Base-by-base conservation (phyloP, 495 filamentous ascomycete genomes). In the Podospora didyma region DNA sequence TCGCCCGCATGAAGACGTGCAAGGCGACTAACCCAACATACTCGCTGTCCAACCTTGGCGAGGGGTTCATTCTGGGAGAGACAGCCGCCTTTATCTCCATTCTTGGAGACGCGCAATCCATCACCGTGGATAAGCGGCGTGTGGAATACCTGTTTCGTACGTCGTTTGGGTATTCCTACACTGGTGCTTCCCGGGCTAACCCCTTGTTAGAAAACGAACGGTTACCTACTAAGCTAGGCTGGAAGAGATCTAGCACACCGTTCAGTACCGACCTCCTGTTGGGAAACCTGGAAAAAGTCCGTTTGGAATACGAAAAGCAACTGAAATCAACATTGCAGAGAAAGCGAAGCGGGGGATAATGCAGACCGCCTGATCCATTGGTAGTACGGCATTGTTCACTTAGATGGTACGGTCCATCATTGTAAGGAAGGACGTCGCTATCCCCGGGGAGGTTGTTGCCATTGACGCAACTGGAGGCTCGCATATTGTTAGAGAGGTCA, bases 81-180 rank as follows among this genome's bases (percentile, higher is more conserved):
- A 48, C 73, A 3, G 65, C 69, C 17, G 75, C 76, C 5, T 72
- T 69, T 24, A 69, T 79, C 44, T 56, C 79, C 12, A 69, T 66
- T n/a, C 74, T 79, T 48, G 78, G 76, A 3, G 71, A 81, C 58
- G 54, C 64, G 1, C 14, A 67, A 5, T 35, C 50, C 0, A 71
- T 57, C 2, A 72, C 63, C 0, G 76, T 74, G 3, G 69, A 69
- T 10, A 58, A 69, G 49, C 58, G 45, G 10, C 45, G 72, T 7
- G 70, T 77, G 26, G 69, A 73, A 51, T 78, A 72, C 56, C 72
- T 75, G 58, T 75, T 79, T 54, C 60, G 75, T 77, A 62, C 53
- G 69, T 71, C 20, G 6, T 41, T 12, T 14, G 21, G 34, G 34
- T 2, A 37, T 37, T 37, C 34, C 34, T 37, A 37, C 34, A 37